A percentile compares a stretch with the other conserved stretches of the same genome.
Conservation (phyloP, 495 filamentous ascomycete genomes). For the Cenococcum geophilum region DNA sequence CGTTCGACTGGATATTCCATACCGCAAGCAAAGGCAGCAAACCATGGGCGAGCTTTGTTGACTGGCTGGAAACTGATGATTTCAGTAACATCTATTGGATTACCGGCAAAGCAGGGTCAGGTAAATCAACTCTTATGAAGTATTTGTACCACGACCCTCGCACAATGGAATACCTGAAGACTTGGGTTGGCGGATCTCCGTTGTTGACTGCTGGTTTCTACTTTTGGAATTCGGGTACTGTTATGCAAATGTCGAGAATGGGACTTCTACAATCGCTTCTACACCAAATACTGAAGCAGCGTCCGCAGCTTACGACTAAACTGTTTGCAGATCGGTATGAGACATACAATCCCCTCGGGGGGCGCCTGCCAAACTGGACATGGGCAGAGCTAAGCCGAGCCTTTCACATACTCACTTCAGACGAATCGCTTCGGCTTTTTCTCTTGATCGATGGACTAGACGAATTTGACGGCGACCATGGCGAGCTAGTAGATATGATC, state of each 20-base stretch:
- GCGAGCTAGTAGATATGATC: too few relatives aligned
- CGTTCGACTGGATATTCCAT: conserved; percentile 16
- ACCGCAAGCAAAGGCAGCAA: not conserved
- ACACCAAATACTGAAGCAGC: not conserved
- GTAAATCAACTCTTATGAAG: conserved; percentile 20
- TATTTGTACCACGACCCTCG: conserved; percentile 6
- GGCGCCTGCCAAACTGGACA: not conserved
- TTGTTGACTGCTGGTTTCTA: conserved; percentile 9
- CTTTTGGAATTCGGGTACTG: conserved; percentile 16
- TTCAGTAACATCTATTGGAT: conserved; percentile 12
- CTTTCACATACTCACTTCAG: not conserved
- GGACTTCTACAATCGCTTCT: conserved; percentile 11
- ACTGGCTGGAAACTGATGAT: not conserved
- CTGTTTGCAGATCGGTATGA: not conserved
- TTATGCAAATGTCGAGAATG: conserved; percentile 10
- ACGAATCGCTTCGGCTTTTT: too few relatives aligned
- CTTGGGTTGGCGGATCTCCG: not conserved
- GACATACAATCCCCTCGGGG: not conserved
- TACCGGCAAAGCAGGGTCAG: conserved; percentile 16
- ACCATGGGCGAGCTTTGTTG: not conserved
- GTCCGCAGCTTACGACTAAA: not conserved
- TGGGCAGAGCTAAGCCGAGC: conserved; percentile 2
- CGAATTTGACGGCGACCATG: too few relatives aligned
- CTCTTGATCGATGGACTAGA: too few relatives aligned
- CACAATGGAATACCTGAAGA: not conserved